Base-by-base conservation (phyloP, 306 rosid genomes). In the Medicago ruthenica region DNA sequence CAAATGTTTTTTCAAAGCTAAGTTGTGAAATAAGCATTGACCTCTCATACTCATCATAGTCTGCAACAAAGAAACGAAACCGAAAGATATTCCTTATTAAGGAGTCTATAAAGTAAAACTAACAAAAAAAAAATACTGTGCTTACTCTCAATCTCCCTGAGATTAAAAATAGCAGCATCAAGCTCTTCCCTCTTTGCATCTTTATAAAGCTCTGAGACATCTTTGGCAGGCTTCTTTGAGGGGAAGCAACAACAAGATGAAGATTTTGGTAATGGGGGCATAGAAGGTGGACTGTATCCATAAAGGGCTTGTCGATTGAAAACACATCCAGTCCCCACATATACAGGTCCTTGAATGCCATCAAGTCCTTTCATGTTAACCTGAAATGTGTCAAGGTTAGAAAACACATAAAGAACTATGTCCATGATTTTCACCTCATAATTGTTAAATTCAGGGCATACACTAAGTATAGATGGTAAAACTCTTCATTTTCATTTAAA, bases 291-390 rank as follows among this genome's bases (percentile, higher is more conserved):
- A 18, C 99, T 86, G 12, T 95, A 95, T 51, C 99, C 99, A 71
- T 95, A 95, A 84, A 95, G 99, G 18, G 99, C 99, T 80, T 95
- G 99, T 86, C 99, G 76, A 48, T 95, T 89, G 87, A 95, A 95
- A 71, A 88, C 92, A 37, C 93, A 87, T 74, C 99, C 99, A 48
- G 99, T 95, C 10, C 99, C 99, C 66, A 95, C 99, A 86, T 92
- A 95, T 6, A 95, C 87, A 31, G 99, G 99, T 80, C 99, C 99
- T 86, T 95, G 99, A 81, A 92, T 89, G 45, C 99, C 99, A 86
- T 95, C 99, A 42, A 95, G 88, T 60, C 99, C 99, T 88, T 91
- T 95, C 99, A 95, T 95, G 91, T 95, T 95, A 81, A 92, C 97
- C 99, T 95, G 89, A 67, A 77, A 83, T 50, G 31, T 68, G 22